Percentiles rank a stretch among this genome's conserved stretches.
Evolutionary conservation across 2,329 filamentous ascomycete species (phyloP).

Genomic region (Allantophomopsis cytisporea): DNA sequence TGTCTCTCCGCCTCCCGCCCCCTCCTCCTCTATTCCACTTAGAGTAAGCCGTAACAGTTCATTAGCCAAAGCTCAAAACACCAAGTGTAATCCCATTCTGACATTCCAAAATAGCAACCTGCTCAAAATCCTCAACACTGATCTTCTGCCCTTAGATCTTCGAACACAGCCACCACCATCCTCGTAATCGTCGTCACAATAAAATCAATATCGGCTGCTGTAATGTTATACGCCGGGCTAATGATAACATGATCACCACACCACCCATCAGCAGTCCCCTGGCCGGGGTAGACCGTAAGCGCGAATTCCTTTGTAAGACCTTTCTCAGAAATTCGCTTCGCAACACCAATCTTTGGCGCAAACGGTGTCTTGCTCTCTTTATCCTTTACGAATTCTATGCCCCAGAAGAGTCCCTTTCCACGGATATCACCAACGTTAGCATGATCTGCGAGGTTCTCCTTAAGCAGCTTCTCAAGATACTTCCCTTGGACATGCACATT

Average conservation of each 20-base stretch:
- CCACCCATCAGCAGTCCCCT: conserved; percentile 39
- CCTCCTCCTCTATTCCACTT: no score
- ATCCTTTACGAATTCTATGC: conserved; percentile 38
- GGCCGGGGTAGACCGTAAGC: conserved; percentile 46
- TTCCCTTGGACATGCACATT: conserved; percentile 42
- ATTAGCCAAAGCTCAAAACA: no score
- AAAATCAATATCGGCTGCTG: conserved; percentile 33
- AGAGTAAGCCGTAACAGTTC: no score
- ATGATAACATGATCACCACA: conserved; percentile 48
- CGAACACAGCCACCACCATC: conserved; percentile 29
- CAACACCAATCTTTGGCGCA: conserved; percentile 24
- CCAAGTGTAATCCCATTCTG: no score
- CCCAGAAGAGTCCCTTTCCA: conserved; percentile 44
- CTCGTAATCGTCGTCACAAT: conserved; percentile 33
- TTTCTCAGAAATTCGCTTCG: conserved; percentile 33
- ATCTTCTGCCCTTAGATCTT: background rate
- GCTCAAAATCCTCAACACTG: no score
- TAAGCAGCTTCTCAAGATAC: conserved; percentile 29
- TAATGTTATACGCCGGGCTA: conserved; percentile 45
- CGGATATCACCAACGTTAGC: conserved; percentile 45
- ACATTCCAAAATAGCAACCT: no score
- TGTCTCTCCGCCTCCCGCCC: no score
- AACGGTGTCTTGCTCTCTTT: conserved; percentile 35
- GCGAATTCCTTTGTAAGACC: conserved; percentile 23
- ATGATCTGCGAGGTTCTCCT: conserved; percentile 25